Base-by-base conservation (phyloP, 2,329 filamentous ascomycete species). In the Botrytis paeoniae region DNA sequence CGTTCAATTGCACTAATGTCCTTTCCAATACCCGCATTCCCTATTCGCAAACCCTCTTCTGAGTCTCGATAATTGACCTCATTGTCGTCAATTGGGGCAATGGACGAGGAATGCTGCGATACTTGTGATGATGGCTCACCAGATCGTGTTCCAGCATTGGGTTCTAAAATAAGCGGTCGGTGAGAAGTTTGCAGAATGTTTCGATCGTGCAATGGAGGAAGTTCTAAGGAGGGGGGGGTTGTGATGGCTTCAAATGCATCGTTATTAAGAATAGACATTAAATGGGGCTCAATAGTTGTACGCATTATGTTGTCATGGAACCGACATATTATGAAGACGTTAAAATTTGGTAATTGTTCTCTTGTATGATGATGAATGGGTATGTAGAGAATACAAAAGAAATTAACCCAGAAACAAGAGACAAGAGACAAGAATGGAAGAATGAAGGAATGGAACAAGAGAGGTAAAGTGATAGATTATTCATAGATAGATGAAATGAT, bases 231-330 rank as follows among this genome's bases (percentile, higher is more conserved):
- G 82, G 83, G 77, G 64, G 78, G 69, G 14, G 85, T 57, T 25
- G 70, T 54, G 62, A 74, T 75, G 22, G 70, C 60, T 61, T 78
- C 74, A 75, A 84, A 83, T 60, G 84, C 84, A 66, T 84, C 85
- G 78, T 89, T 86, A 81, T 91, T 91, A 78, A 91, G 84, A 76
- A 91, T 82, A 80, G 90, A 88, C 80, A 90, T 91, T 77, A 91
- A 84, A 80, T 89, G 87, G 80, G 89, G 89, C 85, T 91, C 89
- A 82, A 91, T 91, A 41, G 88, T 90, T 61, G 75, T 76, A 74
- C 79, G 77, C 79, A 80, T 80, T 69, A 71, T 69, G 25, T 75
- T 73, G 51, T n/a, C 16, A 29, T 68, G 35, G 9, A 54, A 41
- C 37, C 6, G 51, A 18, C 51, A 57, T 57, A 54, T 68, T 68